phyloP scores from a whole-genome alignment of 202 grass and related monocot species.

The Setaria italica region DNA sequence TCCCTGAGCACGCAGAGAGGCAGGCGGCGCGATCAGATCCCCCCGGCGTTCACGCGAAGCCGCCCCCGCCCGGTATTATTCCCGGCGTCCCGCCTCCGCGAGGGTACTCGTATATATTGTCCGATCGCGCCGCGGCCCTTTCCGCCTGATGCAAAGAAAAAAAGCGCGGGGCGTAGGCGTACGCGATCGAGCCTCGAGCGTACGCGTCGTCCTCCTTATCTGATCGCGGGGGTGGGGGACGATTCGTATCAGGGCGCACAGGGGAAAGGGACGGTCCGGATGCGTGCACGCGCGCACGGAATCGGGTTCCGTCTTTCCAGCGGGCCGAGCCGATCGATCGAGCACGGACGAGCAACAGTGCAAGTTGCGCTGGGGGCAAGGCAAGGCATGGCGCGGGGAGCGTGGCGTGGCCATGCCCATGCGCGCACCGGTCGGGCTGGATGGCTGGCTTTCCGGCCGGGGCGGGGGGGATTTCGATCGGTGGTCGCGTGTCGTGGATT shows the following conservation, averaged over 20 bases:
- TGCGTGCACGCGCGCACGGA: not conserved
- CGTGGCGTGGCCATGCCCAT: not conserved
- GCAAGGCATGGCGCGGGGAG: not conserved
- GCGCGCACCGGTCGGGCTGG: not conserved
- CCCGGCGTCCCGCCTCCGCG: not conserved
- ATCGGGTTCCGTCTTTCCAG: conserved; percentile 27
- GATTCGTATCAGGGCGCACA: conserved; percentile 19
- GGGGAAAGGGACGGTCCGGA: conserved; percentile 18
- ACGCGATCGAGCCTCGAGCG: not conserved
- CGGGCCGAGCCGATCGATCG: not conserved
- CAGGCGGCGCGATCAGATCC: not conserved
- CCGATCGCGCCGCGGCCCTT: not conserved
- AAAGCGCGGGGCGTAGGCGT: not conserved
- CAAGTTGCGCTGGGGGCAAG: not conserved
- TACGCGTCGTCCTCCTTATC: conserved; percentile 32
- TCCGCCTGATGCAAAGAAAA: not conserved
- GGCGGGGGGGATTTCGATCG: not conserved
- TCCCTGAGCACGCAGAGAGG: not conserved
- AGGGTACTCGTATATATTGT: conserved; percentile 4
- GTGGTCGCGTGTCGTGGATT: conserved; percentile 5
- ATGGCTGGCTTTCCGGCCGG: not conserved
- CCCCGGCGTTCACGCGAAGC: not conserved
- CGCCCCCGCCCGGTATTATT: not conserved
- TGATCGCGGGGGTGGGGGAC: not conserved
- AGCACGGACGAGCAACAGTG: not conserved